Percentiles rank a stretch among this genome's conserved stretches.
These are phyloP conservation scores for Eucalyptus camaldulensis DNA, from an alignment of 345 rosid species.

Conservation along the genomic window DNA sequence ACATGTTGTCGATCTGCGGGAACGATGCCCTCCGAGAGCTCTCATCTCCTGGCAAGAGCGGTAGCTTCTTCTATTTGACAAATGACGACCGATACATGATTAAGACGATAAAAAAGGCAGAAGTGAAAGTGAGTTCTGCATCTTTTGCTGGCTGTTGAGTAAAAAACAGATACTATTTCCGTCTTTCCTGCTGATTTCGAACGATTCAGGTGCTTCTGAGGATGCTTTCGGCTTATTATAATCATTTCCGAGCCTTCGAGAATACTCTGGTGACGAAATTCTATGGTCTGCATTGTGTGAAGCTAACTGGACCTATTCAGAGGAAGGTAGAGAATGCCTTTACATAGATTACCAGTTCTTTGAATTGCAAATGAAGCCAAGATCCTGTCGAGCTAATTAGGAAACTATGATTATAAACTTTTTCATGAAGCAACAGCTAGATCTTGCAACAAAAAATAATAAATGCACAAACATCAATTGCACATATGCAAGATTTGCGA, in stretches of 20 bases:
- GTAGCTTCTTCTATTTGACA: constrained; percentile 89
- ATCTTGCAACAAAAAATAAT: background rate
- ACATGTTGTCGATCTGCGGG: constrained; percentile 91
- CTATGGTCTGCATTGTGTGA: constrained; percentile 86
- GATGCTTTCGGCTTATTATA: constrained; percentile 91
- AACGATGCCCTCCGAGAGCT: constrained; percentile 89
- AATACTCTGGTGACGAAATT: constrained; percentile 70
- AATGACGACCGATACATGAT: constrained; percentile 93
- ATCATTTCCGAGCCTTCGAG: constrained; percentile 77
- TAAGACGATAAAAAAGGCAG: constrained; percentile 85
- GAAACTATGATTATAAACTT: background rate
- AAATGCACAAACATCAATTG: background rate
- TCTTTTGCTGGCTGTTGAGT: background rate
- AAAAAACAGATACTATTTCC: background rate
- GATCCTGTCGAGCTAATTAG: background rate
- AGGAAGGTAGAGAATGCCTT: constrained; percentile 43
- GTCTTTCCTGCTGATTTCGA: background rate
- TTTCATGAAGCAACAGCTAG: background rate
- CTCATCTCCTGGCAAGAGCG: constrained; percentile 97
- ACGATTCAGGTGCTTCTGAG: constrained; percentile 65
- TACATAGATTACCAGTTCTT: background rate
- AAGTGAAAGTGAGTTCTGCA: constrained; percentile 54
- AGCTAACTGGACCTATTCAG: constrained; percentile 66
- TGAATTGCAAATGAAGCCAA: background rate
- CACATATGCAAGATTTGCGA: background rate